Evolutionary conservation across 768 basidiomycete genomes (phyloP).

Genomic region (Russula ochroleuca): DNA sequence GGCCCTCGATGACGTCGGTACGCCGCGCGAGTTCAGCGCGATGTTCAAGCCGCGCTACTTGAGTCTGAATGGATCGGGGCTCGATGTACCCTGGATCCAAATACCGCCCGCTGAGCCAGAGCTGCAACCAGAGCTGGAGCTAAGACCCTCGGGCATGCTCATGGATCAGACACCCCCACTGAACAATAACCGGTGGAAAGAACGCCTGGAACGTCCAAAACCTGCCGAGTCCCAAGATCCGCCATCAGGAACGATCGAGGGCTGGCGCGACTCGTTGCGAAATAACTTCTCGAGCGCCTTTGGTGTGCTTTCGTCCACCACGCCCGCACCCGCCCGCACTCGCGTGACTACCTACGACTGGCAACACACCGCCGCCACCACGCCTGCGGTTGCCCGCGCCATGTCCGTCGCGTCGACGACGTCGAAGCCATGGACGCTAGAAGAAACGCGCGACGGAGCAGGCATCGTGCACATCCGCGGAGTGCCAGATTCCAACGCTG

Average conservation of each 20-base stretch:
- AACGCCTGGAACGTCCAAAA: constrained; percentile 18
- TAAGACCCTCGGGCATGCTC: background rate
- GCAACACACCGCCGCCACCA: background rate
- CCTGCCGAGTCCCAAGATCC: background rate
- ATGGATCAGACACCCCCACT: background rate
- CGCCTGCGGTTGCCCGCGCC: background rate
- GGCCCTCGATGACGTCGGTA: constrained; percentile 28
- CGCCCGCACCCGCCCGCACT: background rate
- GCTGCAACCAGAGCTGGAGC: background rate
- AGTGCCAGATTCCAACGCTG: background rate
- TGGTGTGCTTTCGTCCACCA: constrained; percentile 4
- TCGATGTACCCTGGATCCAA: constrained; percentile 35
- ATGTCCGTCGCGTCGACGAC: constrained; percentile 5
- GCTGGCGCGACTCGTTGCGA: constrained; percentile 25
- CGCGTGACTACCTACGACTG: background rate
- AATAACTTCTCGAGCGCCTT: constrained; percentile 25
- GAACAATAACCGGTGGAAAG: constrained; percentile 16
- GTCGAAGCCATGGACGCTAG: constrained; percentile 39
- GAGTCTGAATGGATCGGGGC: constrained; percentile 34
- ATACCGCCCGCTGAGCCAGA: background rate
- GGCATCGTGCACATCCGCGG: constrained; percentile 40
- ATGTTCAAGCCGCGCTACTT: constrained; percentile 35
- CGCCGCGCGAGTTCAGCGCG: constrained; percentile 17
- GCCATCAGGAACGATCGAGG: constrained; percentile 4
- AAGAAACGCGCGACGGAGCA: constrained; percentile 39